A percentile compares a stretch with the other conserved stretches of the same genome.
Evolutionary conservation across 164 flowering plant genomes (phyloP).

Genomic region (Piper longum): DNA sequence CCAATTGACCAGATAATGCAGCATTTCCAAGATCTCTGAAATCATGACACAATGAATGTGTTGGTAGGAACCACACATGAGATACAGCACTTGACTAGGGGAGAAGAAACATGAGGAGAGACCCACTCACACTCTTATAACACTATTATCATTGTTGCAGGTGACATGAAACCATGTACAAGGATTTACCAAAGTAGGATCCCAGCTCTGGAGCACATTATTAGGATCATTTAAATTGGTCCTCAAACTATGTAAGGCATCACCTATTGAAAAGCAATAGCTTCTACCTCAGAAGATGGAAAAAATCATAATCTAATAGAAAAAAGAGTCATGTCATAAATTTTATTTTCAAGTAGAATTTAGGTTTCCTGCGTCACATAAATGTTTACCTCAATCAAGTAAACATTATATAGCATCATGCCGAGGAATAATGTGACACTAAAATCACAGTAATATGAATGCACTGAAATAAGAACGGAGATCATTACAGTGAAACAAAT

Average conservation of each 20-base stretch:
- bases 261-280: slow-evolving; percentile 38
- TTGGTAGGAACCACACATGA: neutral
- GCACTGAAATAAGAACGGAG: too few species aligned
- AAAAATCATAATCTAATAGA: neutral
- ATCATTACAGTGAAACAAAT: too few species aligned
- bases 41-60: neutral
- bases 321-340: neutral
- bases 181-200: slow-evolving; percentile 88
- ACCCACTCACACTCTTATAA: slow-evolving; percentile 68
- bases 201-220: slow-evolving; percentile 91
- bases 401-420: too few species aligned
- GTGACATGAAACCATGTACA: slow-evolving; percentile 98
- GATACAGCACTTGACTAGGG: neutral
- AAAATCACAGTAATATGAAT: too few species aligned
- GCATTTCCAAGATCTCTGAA: slow-evolving; percentile 94
- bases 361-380: neutral
- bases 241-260: slow-evolving; percentile 69
- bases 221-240: slow-evolving; percentile 67
- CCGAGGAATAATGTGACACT: too few species aligned
- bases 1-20: slow-evolving; percentile 68
- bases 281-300: neutral
- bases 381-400: neutral
- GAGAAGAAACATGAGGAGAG: neutral
- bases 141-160: slow-evolving; percentile 86
- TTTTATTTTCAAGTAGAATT: too few species aligned